Evolutionary conservation across 2,329 filamentous ascomycete species (phyloP), one percentile per base, ranked within the genome.

Genomic region (Fusarium cyanostomum): DNA sequence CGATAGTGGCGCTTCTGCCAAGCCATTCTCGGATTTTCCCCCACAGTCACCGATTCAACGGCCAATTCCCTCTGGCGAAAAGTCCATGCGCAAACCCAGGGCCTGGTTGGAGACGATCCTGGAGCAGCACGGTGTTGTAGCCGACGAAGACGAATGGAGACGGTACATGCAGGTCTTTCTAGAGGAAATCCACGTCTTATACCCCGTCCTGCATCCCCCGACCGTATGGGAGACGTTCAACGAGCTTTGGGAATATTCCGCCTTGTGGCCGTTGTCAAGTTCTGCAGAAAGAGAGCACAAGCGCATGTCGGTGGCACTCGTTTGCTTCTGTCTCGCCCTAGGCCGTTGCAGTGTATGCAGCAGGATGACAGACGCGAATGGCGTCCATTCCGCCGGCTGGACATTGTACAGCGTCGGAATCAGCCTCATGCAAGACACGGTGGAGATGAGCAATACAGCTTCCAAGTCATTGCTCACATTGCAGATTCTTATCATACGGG

Each of bases 231-330:
- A 56, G 3, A 60, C 26, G 7, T 63, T 63, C n/a, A 48, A 60
- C 12, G 59, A 63, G n/a, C 44, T 63, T 15, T 63, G 59, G 59
- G 35, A 63, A 13, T 56, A 63, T 24, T 51, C 59, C 12, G 35
- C 55, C 3, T 28, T 54, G 1, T 59, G 51, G 44, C 38, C 55
- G 7, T 31, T 46, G n/a, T 48, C 51, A 10, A 45, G 42, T 7
- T 42, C 56, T 7, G 46, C 38, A 10, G 50, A 56, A 30, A 24
- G 59, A 13, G 56, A 63, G 18, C 56, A 56, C 2, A 37, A 49
- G 38, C 43, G 56, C 12, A 41, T 63, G 31, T 63, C 59, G 1
- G 49, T 60, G 11, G 59, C 59, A 7, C 24, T 63, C 13, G 43
- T 63, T 6, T 63, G 51, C 9, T 60, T 63, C 15, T 63, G 59